Conservation (phyloP, 371 early-diverging fungal species). For the Mucor racemosus region DNA sequence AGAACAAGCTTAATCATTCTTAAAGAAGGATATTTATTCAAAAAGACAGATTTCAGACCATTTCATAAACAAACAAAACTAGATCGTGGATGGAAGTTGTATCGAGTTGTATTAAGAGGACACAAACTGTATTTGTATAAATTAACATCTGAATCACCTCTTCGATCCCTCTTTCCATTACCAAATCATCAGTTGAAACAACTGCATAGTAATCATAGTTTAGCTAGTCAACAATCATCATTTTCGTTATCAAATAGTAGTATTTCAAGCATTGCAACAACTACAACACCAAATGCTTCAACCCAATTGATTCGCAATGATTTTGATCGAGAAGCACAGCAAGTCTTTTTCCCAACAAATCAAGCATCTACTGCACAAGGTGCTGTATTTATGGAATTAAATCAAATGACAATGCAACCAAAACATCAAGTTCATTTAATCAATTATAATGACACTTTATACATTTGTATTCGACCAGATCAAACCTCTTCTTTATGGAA, state of each 20-base stretch:
- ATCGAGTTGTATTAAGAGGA: slow-evolving; percentile 76
- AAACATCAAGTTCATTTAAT: slow-evolving; percentile 30
- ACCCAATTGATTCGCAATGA: slow-evolving; percentile 12
- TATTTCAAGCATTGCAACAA: slow-evolving; percentile 19
- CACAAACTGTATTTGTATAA: slow-evolving; percentile 84
- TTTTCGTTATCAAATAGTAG: slow-evolving; percentile 43
- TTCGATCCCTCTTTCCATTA: slow-evolving; percentile 56
- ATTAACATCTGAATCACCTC: slow-evolving; percentile 62
- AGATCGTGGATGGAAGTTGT: slow-evolving; percentile 83
- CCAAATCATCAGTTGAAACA: slow-evolving; percentile 23
- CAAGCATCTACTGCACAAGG: slow-evolving; percentile 20
- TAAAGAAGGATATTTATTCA: slow-evolving; percentile 70
- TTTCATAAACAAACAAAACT: slow-evolving; percentile 53
- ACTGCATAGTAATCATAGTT: slow-evolving; percentile 12
- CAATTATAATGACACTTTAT: slow-evolving; percentile 2
- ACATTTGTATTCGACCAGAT: slow-evolving; percentile 12
- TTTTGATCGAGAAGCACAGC: slow-evolving; percentile 36
- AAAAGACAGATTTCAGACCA: slow-evolving; percentile 65
- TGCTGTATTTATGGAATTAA: slow-evolving; percentile 31
- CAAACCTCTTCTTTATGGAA: slow-evolving; percentile 11
- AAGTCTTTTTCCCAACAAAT: slow-evolving; percentile 17
- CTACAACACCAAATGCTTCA: neutral
- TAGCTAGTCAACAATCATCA: slow-evolving; percentile 21
- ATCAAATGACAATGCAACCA: slow-evolving; percentile 16
- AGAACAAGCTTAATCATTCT: slow-evolving; percentile 42